A percentile compares a stretch with the other conserved stretches of the same genome.
These are phyloP conservation scores for Adansonia rubrostipa DNA, from an alignment of 441 rosid genomes.

Conservation along the genomic window DNA sequence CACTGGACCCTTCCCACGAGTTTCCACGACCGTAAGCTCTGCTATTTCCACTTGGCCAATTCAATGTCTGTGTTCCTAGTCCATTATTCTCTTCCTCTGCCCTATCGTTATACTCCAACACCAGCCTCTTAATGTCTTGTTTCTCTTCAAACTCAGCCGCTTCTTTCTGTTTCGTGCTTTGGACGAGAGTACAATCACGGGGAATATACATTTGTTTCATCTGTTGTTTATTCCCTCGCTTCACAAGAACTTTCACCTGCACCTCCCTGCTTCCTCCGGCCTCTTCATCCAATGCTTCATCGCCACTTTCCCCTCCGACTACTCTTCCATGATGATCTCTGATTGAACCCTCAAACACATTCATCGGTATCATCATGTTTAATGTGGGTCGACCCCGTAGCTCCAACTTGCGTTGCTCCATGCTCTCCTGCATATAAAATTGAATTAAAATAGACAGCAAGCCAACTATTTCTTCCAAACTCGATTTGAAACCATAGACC, in stretches of 20 bases:
- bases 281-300: constrained; percentile 79
- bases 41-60: constrained; percentile 78
- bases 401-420: constrained; percentile 94
- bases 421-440: constrained; percentile 78
- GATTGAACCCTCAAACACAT: constrained; percentile 83
- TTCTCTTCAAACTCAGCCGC: constrained; percentile 99
- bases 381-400: constrained; percentile 86
- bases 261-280: constrained; percentile 78
- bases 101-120: constrained; percentile 93
- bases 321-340: constrained; percentile 86
- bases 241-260: constrained; percentile 96
- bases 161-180: constrained; percentile 98
- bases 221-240: constrained; percentile 97
- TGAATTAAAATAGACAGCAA: background rate
- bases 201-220: constrained; percentile 94
- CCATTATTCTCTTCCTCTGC: constrained; percentile 95
- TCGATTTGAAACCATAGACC: background rate
- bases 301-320: constrained; percentile 76
- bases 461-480: constrained; percentile 5
- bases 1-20: constrained; percentile 59
- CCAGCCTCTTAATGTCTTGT: constrained; percentile 96
- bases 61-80: constrained; percentile 67
- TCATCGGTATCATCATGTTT: constrained; percentile 95
- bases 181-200: constrained; percentile 79
- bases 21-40: constrained; percentile 55